Evolutionary conservation across 2,329 filamentous ascomycete species (phyloP).

Genomic region (Chlorencoelia australis): DNA sequence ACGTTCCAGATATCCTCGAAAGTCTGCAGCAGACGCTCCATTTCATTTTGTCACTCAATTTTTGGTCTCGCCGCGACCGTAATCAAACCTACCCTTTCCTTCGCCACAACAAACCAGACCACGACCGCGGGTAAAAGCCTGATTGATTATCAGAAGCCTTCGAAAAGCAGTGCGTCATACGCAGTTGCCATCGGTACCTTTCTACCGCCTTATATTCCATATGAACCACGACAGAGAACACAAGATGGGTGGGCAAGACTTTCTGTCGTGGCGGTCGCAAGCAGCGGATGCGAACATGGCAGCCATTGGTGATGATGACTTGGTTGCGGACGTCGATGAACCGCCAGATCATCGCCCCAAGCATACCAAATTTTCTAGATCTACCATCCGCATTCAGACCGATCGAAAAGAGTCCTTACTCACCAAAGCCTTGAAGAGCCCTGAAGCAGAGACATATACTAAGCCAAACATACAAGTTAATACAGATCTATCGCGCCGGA

Average conservation of each 20-base stretch:
- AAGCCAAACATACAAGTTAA: conserved; percentile 30
- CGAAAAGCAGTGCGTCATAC: no score
- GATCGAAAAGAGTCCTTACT: conserved; percentile 70
- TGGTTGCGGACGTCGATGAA: conserved; percentile 72
- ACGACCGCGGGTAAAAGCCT: no score
- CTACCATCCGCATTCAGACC: conserved; percentile 34
- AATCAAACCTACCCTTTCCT: background rate
- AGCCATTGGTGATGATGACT: conserved; percentile 47
- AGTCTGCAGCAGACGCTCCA: conserved; percentile 1
- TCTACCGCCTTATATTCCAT: conserved; percentile 1
- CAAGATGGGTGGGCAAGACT: conserved; percentile 26
- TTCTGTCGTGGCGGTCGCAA: conserved; percentile 37
- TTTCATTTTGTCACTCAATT: conserved; percentile 1
- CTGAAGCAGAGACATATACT: conserved; percentile 42
- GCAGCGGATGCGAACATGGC: conserved; percentile 23
- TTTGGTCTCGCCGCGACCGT: background rate
- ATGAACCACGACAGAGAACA: conserved; percentile 14
- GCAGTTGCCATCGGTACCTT: no score
- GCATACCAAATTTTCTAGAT: conserved; percentile 25
- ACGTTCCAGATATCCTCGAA: background rate
- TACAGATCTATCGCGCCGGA: conserved; percentile 29
- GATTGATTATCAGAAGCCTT: no score
- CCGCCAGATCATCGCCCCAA: conserved; percentile 54
- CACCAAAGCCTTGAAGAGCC: conserved; percentile 69
- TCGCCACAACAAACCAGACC: background rate